phyloP scores from a whole-genome alignment of 148 eudicot genomes.

The Chenopodium quinoa region DNA sequence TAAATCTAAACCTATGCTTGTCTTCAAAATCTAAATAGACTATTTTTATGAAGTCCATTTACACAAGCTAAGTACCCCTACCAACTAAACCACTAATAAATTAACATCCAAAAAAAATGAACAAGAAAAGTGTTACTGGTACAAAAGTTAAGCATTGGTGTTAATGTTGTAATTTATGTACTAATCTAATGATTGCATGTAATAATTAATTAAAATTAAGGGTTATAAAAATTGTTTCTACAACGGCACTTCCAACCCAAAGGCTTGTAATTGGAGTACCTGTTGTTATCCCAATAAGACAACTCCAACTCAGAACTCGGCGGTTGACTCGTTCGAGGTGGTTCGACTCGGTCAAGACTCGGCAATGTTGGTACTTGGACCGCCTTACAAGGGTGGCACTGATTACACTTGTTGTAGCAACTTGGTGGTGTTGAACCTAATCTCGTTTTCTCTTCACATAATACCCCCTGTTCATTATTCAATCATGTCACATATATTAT shows the following conservation, averaged over 20 bases:
- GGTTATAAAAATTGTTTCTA: slow-evolving; percentile 60
- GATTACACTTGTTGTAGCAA: slow-evolving; percentile 92
- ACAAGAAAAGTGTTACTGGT: too few relatives aligned
- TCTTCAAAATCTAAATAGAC: not conserved
- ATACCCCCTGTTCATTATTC: slow-evolving; percentile 36
- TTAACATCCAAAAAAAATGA: not conserved
- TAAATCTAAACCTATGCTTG: not conserved
- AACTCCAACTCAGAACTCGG: slow-evolving; percentile 21
- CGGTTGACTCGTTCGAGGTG: not conserved
- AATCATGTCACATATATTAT: not conserved
- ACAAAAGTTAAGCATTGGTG: not conserved
- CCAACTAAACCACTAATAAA: not conserved
- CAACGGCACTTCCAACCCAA: slow-evolving; percentile 91
- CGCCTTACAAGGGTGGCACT: slow-evolving; percentile 89
- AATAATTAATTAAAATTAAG: slow-evolving; percentile 25
- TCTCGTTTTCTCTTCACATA: slow-evolving; percentile 67
- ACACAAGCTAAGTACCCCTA: not conserved
- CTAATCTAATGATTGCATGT: not conserved
- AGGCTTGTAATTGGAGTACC: slow-evolving; percentile 94
- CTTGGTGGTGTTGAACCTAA: slow-evolving; percentile 92
- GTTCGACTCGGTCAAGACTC: slow-evolving; percentile 36
- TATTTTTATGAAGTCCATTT: not conserved
- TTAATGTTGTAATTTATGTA: not conserved
- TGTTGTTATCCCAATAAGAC: slow-evolving; percentile 32
- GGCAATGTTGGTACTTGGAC: slow-evolving; percentile 75